phyloP scores from a whole-genome alignment of 2,329 filamentous ascomycete species.

The Emmonsiellopsis sp. region DNA sequence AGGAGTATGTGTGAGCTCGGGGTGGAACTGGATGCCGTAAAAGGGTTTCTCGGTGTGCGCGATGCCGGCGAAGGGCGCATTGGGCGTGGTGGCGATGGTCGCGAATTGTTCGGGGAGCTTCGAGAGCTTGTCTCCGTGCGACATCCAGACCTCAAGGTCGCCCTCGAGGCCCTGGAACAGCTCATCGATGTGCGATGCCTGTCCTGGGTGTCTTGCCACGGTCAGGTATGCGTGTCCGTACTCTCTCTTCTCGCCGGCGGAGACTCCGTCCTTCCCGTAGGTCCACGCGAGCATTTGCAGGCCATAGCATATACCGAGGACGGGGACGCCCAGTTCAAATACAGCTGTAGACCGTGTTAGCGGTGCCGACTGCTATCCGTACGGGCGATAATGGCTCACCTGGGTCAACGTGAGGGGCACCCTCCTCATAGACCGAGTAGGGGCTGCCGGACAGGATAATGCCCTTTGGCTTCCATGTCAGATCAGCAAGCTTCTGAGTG shows the following conservation, averaged over 20 bases:
- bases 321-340: conserved; percentile 62
- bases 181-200: conserved; percentile 52
- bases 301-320: conserved; percentile 54
- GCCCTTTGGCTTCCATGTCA: conserved; percentile 72
- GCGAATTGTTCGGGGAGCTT: conserved; percentile 64
- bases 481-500: conserved; percentile 68
- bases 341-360: conserved; percentile 29
- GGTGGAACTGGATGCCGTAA: conserved; percentile 82
- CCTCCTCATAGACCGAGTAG: conserved; percentile 73
- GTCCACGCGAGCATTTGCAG: conserved; percentile 67
- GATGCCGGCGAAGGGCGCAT: conserved; percentile 69
- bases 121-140: conserved; percentile 77
- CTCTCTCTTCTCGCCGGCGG: conserved; percentile 58
- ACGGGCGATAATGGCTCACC: conserved; percentile 30
- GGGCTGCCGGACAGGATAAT: conserved; percentile 68
- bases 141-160: conserved; percentile 71
- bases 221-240: conserved; percentile 63
- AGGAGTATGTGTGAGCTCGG: conserved; percentile 68
- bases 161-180: conserved; percentile 71
- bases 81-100: conserved; percentile 64
- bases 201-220: conserved; percentile 43
- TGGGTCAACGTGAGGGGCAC: conserved; percentile 70
- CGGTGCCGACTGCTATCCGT: neutral
- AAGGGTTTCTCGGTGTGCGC: conserved; percentile 52
- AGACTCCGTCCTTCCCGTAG: conserved; percentile 55